Conservation (phyloP, 768 basidiomycete species). For the Goffeauzyma gilvescens region DNA sequence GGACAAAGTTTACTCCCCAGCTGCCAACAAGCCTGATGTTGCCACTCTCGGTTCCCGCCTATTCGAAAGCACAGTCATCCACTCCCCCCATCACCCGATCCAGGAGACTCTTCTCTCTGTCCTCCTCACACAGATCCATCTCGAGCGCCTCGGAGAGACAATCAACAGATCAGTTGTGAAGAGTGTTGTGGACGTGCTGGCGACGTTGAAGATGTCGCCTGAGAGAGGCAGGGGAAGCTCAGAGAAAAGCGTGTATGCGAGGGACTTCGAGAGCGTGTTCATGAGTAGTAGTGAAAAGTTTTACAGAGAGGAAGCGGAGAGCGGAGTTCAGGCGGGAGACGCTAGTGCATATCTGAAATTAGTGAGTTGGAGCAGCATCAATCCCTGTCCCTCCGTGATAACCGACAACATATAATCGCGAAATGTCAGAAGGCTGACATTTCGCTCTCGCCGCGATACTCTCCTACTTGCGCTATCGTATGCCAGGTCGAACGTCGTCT, state of each 20-base stretch:
- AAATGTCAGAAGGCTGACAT: too few relatives aligned
- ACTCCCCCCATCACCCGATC: slow-evolving; percentile 43
- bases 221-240: slow-evolving; percentile 6
- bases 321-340: slow-evolving; percentile 53
- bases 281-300: slow-evolving; percentile 58
- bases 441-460: too few relatives aligned
- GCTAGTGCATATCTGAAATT: slow-evolving; percentile 60
- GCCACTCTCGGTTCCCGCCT: slow-evolving; percentile 63
- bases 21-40: slow-evolving; percentile 56
- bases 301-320: slow-evolving; percentile 56
- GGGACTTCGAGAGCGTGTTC: slow-evolving; percentile 64
- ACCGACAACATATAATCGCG: too few relatives aligned
- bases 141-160: slow-evolving; percentile 75
- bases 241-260: slow-evolving; percentile 53
- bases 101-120: slow-evolving; percentile 61
- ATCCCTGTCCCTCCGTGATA: too few relatives aligned
- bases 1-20: slow-evolving; percentile 75
- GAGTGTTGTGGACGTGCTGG: slow-evolving; percentile 67
- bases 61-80: slow-evolving; percentile 56
- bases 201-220: slow-evolving; percentile 39
- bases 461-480: neutral
- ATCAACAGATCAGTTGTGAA: slow-evolving; percentile 83
- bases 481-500: slow-evolving; percentile 60
- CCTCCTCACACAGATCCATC: slow-evolving; percentile 66
- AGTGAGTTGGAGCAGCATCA: slow-evolving; percentile 37